phyloP scores from a whole-genome alignment of 2,329 filamentous ascomycete species.

The Cordyceps tenuipes region DNA sequence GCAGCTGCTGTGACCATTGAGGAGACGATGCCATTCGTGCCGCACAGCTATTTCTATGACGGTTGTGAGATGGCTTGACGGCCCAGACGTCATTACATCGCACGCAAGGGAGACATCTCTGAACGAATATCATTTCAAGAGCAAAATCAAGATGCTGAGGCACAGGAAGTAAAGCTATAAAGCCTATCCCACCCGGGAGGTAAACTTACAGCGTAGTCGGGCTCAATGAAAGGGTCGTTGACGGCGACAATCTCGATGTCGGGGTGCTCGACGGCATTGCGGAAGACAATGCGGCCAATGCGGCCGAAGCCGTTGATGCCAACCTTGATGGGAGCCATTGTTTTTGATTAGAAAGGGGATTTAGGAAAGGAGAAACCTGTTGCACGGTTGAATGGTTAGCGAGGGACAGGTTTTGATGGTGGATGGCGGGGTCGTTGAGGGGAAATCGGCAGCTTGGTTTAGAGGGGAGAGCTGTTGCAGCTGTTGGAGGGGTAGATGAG shows the following conservation, averaged over 20 bases:
- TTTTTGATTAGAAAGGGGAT: constrained; percentile 22
- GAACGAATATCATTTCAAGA: not conserved
- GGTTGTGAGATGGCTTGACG: not conserved
- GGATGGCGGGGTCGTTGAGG: constrained; percentile 11
- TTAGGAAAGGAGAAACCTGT: constrained; percentile 1
- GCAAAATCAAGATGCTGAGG: not conserved
- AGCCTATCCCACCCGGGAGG: not conserved
- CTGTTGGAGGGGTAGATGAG: not conserved
- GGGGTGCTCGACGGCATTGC: constrained; percentile 86
- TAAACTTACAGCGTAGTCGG: constrained; percentile 84
- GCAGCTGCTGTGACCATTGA: constrained; percentile 1
- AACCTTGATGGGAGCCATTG: constrained; percentile 57
- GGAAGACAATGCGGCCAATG: constrained; percentile 98
- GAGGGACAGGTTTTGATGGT: not conserved
- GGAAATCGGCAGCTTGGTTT: not conserved
- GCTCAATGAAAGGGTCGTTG: constrained; percentile 99
- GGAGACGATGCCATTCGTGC: not conserved
- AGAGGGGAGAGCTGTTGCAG: not conserved
- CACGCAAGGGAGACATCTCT: not conserved
- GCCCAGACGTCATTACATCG: not conserved
- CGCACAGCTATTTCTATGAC: not conserved
- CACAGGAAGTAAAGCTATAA: not conserved
- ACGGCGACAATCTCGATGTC: constrained; percentile 91
- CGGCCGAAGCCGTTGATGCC: constrained; percentile 99
- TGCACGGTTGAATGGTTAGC: constrained; percentile 11